phyloP scores from a whole-genome alignment of 768 basidiomycete species.

The Cystofilobasidium macerans region DNA sequence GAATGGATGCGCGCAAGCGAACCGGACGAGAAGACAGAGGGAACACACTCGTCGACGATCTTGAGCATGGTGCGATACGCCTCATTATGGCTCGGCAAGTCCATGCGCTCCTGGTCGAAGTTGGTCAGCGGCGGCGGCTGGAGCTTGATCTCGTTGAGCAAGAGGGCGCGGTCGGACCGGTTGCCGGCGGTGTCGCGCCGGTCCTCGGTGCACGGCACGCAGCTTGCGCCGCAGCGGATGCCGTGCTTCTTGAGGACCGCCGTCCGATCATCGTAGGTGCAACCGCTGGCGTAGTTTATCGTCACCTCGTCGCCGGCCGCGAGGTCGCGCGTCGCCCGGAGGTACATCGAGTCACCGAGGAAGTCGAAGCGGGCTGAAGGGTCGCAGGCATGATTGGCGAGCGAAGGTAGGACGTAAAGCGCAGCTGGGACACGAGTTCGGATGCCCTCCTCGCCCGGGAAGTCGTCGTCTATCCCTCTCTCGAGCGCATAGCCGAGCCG shows the following conservation, averaged over 20 bases:
- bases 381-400: not conserved
- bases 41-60: not conserved
- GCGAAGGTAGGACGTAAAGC: conserved; percentile 1
- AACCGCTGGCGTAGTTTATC: not conserved
- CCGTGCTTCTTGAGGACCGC: not conserved
- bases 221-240: not conserved
- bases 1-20: not conserved
- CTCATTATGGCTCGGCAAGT: not conserved
- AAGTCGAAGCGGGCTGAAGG: not conserved
- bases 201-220: not conserved
- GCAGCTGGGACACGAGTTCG: not conserved
- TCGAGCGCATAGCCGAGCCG: not conserved
- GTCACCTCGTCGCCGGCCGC: conserved; percentile 4
- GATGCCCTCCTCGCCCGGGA: not conserved
- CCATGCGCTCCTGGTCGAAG: not conserved
- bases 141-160: not conserved
- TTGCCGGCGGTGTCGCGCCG: not conserved
- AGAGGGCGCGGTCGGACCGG: not conserved
- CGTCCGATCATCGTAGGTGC: not conserved
- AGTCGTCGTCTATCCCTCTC: not conserved
- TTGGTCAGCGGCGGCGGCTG: not conserved
- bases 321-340: not conserved
- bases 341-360: not conserved
- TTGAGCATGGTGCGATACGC: not conserved
- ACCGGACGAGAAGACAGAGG: not conserved